Base-by-base conservation (phyloP, 495 filamentous ascomycete genomes). In the Halenospora varia region DNA sequence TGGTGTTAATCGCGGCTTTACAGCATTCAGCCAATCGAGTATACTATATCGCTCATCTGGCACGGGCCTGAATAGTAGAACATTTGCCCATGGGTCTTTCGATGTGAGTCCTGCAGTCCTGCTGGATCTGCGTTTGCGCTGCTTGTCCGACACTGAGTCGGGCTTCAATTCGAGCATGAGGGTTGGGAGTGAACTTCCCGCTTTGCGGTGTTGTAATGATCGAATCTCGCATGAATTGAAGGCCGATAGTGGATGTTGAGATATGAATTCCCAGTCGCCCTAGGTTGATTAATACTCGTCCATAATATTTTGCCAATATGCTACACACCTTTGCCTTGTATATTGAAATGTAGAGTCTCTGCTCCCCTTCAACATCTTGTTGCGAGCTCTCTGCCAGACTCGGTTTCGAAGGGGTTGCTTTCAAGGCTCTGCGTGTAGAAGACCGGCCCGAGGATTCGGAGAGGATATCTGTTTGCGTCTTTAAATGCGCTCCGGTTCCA, bases 111-210 rank as follows among this genome's bases (percentile, higher is more conserved):
- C 75, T n/a, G 73, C 73, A 6, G 80, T 77, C 49, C 80, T 71
- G 56, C 80, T 83, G 57, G 80, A 83, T 55, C 80, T 72, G 22
- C 80, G 74, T 62, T 81, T 83, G 35, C 78, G 74, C 54, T 77
- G 63, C 56, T 80, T 80, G 48, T 83, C 79, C 22, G 73, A 66
- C 6, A 64, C 54, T 1, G 78, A 73, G 63, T 81, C 78, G 10
- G 75, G 76, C 17, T 77, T 71, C 51, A 83, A 66, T 59, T 76
- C 75, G 48, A 83, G 59, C 26, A 78, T 65, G 10, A 83, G 67
- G 3, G 80, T 81, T 19, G 75, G 77, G 3, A 78, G 67, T 2
- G 72, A 63, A 13, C 74, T 73, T 13, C 75, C 78, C 55, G 77
- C 74, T 53, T 83, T 83, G 25, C 78, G 77, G 56, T 82, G 77